These are phyloP conservation scores for Trichoderma virens DNA, from an alignment of 495 filamentous ascomycete genomes.

Conservation along the genomic window DNA sequence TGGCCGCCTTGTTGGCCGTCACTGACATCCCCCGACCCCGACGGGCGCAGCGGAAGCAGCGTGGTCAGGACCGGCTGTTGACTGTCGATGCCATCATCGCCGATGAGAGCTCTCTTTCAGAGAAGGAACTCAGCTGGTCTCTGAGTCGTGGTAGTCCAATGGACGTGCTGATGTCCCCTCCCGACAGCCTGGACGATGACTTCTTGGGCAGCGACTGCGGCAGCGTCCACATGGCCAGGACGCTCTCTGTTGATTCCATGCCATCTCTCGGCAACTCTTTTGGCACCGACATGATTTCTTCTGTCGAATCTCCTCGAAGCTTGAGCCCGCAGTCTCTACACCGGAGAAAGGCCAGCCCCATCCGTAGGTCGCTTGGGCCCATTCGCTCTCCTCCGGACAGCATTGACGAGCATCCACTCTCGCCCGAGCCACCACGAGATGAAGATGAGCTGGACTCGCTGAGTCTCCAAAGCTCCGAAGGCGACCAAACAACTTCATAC, in stretches of 20 bases:
- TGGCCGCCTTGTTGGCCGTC: slow-evolving; percentile 51
- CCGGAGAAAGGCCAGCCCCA: slow-evolving; percentile 27
- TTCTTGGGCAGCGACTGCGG: slow-evolving; percentile 37
- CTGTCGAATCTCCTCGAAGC: slow-evolving; percentile 29
- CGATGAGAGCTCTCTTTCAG: slow-evolving; percentile 34
- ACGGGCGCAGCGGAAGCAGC: slow-evolving; percentile 9
- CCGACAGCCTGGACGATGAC: slow-evolving; percentile 41
- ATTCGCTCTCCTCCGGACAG: slow-evolving; percentile 34
- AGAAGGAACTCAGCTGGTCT: slow-evolving; percentile 40
- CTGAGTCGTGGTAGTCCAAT: slow-evolving; percentile 38
- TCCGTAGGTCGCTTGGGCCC: slow-evolving; percentile 35
- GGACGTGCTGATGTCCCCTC: slow-evolving; percentile 46
- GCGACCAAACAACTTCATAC: slow-evolving; percentile 4
- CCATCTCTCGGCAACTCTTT: slow-evolving; percentile 38
- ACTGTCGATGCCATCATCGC: slow-evolving; percentile 42
- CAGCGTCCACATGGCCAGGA: slow-evolving; percentile 34
- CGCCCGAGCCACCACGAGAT: slow-evolving; percentile 16
- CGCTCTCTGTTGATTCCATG: slow-evolving; percentile 41
- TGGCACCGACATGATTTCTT: slow-evolving; percentile 31
- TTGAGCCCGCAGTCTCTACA: background rate
- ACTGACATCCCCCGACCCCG: slow-evolving; percentile 50
- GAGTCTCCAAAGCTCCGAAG: background rate
- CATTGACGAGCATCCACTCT: slow-evolving; percentile 39
- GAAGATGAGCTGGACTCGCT: slow-evolving; percentile 35
- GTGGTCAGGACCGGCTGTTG: slow-evolving; percentile 28